These are phyloP conservation scores for Sinapis alba DNA, from an alignment of 441 rosid genomes.

Conservation along the genomic window DNA sequence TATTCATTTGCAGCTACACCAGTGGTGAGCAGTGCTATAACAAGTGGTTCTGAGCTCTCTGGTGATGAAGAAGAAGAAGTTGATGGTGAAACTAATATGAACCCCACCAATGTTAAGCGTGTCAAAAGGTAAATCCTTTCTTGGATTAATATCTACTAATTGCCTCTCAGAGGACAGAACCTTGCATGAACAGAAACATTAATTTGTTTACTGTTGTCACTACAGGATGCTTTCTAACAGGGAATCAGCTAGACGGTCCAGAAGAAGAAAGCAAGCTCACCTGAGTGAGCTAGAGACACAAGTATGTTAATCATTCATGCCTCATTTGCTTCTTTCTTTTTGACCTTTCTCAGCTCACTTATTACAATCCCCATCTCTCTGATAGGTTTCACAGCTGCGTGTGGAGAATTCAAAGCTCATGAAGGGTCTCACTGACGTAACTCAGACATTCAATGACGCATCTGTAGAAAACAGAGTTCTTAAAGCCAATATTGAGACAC, in stretches of 20 bases:
- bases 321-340: constrained; percentile 2
- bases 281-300: constrained; percentile 73
- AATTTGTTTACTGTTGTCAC: constrained; percentile 22
- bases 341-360: not conserved
- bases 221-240: constrained; percentile 76
- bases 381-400: constrained; percentile 64
- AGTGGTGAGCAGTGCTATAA: constrained; percentile 45
- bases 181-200: constrained; percentile 4
- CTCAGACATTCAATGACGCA: constrained; percentile 63
- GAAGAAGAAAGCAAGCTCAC: constrained; percentile 79
- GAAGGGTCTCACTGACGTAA: constrained; percentile 57
- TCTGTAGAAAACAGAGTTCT: constrained; percentile 75
- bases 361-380: not conserved
- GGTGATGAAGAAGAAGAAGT: constrained; percentile 61
- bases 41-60: constrained; percentile 70
- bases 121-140: constrained; percentile 57
- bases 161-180: not conserved
- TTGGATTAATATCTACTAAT: not conserved
- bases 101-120: constrained; percentile 59
- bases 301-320: constrained; percentile 40
- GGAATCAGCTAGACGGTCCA: constrained; percentile 75
- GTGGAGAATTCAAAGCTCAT: constrained; percentile 59
- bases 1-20: constrained; percentile 40
- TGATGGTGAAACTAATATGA: constrained; percentile 61
- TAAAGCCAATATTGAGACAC: constrained; percentile 74